Base-by-base conservation (phyloP, 257 asterid genomes). In the Nicotiana obtusifolia region DNA sequence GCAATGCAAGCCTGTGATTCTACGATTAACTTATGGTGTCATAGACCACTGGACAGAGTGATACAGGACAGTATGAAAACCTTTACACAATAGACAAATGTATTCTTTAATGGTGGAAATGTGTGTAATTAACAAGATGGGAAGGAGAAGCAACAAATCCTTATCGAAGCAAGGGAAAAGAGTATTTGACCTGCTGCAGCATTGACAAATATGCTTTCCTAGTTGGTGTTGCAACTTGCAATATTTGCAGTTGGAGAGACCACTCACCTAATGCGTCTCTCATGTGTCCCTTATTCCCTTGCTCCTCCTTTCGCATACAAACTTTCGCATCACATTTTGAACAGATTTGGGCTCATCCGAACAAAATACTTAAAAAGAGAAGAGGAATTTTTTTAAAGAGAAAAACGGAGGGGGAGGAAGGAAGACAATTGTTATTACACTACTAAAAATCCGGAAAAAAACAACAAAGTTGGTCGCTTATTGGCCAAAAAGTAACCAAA, bases 261-360 rank as follows among this genome's bases (percentile, higher is more conserved):
- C 61, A 73, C 41, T 73, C 61, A 73, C 61, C 78, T 47, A 73
- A 47, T 73, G 78, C 61, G 49, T 44, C 60, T 73, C 37, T 59
- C 37, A 73, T 73, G 79, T 47, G 79, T 47, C 61, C 79, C 79
- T 47, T 24, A 24, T n/a, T 73, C 41, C 14, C 41, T 73, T 73
- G 61, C 61, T 73, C 37, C 78, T 41, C 44, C 78, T 37, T 47
- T 24, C 8, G 37, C 61, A 13, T 73, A 15, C 61, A 73, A 30
- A 15, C 19, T 73, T 24, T 17, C 59, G 78, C 30, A 71, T 71
- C 59, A 71, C 59, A 71, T 71, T 71, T 11, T 71, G 59, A 13
- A 22, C 20, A 37, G 3, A 20, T 47, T 44, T 71, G 44, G 44
- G 44, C 44, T 35, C 44, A 35, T 35, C 44, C 44, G 10, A 41